These are phyloP conservation scores for Nigrospora osmanthi DNA, from an alignment of 2,329 filamentous ascomycete species.

Conservation along the genomic window DNA sequence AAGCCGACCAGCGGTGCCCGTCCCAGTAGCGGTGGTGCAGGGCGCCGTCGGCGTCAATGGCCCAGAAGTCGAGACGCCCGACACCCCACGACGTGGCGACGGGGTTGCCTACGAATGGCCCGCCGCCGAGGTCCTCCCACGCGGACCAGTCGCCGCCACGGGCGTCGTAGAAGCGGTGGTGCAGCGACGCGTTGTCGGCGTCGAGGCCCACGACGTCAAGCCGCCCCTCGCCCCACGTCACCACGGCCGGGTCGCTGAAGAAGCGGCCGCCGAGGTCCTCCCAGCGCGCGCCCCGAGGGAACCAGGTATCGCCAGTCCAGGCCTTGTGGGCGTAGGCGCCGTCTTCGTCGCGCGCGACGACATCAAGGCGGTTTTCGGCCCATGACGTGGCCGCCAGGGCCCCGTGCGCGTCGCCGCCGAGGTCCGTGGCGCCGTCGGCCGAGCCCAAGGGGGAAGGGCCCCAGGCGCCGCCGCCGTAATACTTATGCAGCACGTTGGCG, in stretches of 20 bases:
- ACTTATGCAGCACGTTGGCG: constrained; percentile 11
- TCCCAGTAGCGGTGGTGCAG: constrained; percentile 12
- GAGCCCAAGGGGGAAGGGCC: constrained; percentile 8
- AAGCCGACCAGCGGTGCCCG: constrained; percentile 7
- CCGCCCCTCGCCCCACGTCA: constrained; percentile 9
- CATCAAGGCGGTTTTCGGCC: constrained; percentile 9
- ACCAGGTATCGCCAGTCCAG: constrained; percentile 9
- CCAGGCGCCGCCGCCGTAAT: constrained; percentile 9
- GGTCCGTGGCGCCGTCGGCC: constrained; percentile 2
- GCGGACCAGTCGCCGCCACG: constrained; percentile 7
- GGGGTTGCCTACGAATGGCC: constrained; percentile 9
- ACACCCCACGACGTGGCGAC: constrained; percentile 8
- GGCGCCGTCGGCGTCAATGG: constrained; percentile 3
- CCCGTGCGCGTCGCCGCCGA: constrained; percentile 5
- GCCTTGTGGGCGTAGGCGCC: constrained; percentile 11
- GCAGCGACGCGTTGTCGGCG: constrained; percentile 4
- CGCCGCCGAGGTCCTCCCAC: constrained; percentile 11
- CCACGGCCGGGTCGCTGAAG: constrained; percentile 3
- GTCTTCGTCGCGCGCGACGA: constrained; percentile 6
- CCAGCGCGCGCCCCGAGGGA: constrained; percentile 4
- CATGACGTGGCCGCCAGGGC: constrained; percentile 3
- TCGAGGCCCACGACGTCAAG: constrained; percentile 9
- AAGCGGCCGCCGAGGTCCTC: constrained; percentile 10
- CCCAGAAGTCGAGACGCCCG: constrained; percentile 12
- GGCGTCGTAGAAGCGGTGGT: constrained; percentile 8